Percentiles rank a stretch among this genome's conserved stretches.
phyloP scores from a whole-genome alignment of 2,329 filamentous ascomycete genomes.

The Penicillium sp. region DNA sequence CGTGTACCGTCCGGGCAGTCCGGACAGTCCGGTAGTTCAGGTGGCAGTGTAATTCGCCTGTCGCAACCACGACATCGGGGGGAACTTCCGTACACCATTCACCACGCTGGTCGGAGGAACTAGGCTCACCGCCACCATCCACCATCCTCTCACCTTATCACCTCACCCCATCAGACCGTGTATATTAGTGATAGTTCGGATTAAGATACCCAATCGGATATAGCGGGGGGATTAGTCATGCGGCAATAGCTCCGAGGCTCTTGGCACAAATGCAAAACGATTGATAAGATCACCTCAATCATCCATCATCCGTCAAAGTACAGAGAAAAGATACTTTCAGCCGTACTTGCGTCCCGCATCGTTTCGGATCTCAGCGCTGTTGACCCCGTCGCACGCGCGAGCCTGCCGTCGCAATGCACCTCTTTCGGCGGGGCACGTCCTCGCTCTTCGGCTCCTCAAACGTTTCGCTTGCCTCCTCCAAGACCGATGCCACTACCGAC shows the following conservation, averaged over 20 bases:
- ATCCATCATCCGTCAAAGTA: slow-evolving; percentile 8
- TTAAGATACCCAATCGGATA: slow-evolving; percentile 17
- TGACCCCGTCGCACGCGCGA: neutral
- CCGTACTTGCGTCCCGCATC: neutral
- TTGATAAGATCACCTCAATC: slow-evolving; percentile 34
- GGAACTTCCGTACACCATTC: slow-evolving; percentile 38
- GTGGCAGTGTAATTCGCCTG: slow-evolving; percentile 42
- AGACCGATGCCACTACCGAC: slow-evolving; percentile 22
- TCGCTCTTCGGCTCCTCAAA: slow-evolving; percentile 35
- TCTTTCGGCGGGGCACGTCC: slow-evolving; percentile 34
- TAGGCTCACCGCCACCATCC: slow-evolving; percentile 9
- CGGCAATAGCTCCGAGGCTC: slow-evolving; percentile 20
- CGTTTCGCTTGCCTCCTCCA: slow-evolving; percentile 23
- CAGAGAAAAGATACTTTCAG: neutral
- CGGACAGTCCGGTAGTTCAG: slow-evolving; percentile 34
- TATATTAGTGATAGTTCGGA: slow-evolving; percentile 19
- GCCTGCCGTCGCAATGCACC: slow-evolving; percentile 29
- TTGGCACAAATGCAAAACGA: slow-evolving; percentile 27
- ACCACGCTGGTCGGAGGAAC: slow-evolving; percentile 20
- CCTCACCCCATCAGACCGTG: slow-evolving; percentile 4
- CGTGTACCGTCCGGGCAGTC: slow-evolving; percentile 35
- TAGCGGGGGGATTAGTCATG: slow-evolving; percentile 25
- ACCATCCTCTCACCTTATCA: neutral
- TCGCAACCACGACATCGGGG: slow-evolving; percentile 28
- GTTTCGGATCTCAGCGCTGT: neutral